phyloP scores from a whole-genome alignment of 2,329 filamentous ascomycete species.

The Sporothrix luriei region DNA sequence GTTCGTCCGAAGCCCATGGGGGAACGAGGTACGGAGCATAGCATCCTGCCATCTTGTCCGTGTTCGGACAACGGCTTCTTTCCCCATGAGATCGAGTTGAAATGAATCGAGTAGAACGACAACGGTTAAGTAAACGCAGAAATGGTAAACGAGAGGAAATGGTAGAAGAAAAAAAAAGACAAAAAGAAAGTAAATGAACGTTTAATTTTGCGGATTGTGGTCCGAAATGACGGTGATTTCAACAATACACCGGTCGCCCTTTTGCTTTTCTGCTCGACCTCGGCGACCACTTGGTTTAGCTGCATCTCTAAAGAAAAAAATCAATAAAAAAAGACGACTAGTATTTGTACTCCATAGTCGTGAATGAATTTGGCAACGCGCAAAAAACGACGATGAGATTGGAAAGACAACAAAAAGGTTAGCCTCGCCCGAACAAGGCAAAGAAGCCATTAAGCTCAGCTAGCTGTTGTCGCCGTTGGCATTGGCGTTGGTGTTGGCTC shows the following conservation, averaged over 20 bases:
- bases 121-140: not conserved
- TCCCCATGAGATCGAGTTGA: not conserved
- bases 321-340: not conserved
- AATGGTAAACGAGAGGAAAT: not conserved
- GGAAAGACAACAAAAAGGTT: not conserved
- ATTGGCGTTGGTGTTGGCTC: not conserved
- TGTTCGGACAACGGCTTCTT: not conserved
- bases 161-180: not conserved
- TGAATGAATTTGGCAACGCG: conserved; percentile 9
- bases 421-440: conserved; percentile 2
- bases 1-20: not conserved
- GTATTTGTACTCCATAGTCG: not conserved
- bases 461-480: no score
- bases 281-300: not conserved
- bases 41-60: conserved; percentile 3
- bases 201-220: conserved; percentile 8
- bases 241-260: no score
- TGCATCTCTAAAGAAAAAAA: not conserved
- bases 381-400: not conserved
- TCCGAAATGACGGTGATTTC: conserved; percentile 6
- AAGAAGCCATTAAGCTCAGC: not conserved
- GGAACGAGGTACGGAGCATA: not conserved
- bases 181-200: conserved; percentile 1
- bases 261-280: not conserved
- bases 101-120: not conserved